phyloP scores from a whole-genome alignment of 768 basidiomycete species.

The Floccularia luteovirens region DNA sequence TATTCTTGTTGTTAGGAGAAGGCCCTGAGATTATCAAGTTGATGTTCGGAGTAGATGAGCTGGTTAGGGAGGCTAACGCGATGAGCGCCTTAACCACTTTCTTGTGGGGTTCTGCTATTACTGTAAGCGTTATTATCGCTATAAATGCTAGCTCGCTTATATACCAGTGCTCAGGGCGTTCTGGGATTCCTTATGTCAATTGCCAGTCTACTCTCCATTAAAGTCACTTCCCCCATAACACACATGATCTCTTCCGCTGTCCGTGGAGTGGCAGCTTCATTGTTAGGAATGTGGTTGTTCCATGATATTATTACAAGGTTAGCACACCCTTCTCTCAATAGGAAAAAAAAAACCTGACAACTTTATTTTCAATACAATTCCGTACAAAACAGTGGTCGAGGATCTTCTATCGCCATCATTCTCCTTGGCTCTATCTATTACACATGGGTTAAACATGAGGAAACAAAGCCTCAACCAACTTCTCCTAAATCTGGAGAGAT shows the following conservation, averaged over 20 bases:
- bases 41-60: constrained; percentile 38
- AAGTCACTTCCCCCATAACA: constrained; percentile 95
- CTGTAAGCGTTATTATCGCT: constrained; percentile 35
- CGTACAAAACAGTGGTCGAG: constrained; percentile 54
- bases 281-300: constrained; percentile 79
- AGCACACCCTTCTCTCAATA: constrained; percentile 17
- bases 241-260: constrained; percentile 97
- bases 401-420: constrained; percentile 73
- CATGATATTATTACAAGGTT: constrained; percentile 73
- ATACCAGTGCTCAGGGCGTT: constrained; percentile 43
- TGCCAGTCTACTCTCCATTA: constrained; percentile 89
- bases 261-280: constrained; percentile 86
- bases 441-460: constrained; percentile 81
- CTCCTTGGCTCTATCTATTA: constrained; percentile 79
- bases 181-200: constrained; percentile 94
- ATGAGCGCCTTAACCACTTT: constrained; percentile 55
- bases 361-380: constrained; percentile 1
- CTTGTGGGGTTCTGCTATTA: constrained; percentile 71
- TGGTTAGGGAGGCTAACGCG: constrained; percentile 25
- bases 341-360: constrained; percentile 1
- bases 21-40: constrained; percentile 53
- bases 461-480: constrained; percentile 43
- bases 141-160: not conserved
- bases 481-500: constrained; percentile 17
- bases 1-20: constrained; percentile 75